Conservation (phyloP, 2,329 filamentous ascomycete species). For the Helotiales sp. region DNA sequence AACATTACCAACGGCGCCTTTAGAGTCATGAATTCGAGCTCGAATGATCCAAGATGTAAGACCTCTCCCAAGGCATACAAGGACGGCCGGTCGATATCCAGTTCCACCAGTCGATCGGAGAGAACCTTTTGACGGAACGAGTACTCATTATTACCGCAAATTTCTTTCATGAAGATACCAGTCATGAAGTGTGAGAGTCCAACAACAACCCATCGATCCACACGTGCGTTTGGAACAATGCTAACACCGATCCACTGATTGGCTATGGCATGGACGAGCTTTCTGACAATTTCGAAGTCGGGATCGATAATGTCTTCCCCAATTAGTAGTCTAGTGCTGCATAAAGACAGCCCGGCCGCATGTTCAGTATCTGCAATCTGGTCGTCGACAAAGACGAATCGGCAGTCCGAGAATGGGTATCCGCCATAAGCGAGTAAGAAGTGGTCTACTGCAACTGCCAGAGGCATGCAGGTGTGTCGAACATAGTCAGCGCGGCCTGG, state of each 20-base stretch:
- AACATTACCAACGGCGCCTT: conserved; percentile 91
- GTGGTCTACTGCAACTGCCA: conserved; percentile 86
- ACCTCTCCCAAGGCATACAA: conserved; percentile 77
- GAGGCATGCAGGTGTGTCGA: conserved; percentile 80
- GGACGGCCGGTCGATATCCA: conserved; percentile 80
- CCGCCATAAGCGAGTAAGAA: conserved; percentile 86
- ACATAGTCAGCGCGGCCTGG: conserved; percentile 81
- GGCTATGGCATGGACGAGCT: conserved; percentile 79
- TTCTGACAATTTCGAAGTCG: conserved; percentile 77
- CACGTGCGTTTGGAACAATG: conserved; percentile 77
- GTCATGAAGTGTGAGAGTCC: conserved; percentile 95
- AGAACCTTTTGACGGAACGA: conserved; percentile 84
- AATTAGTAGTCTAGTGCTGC: conserved; percentile 83
- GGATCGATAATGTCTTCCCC: conserved; percentile 83
- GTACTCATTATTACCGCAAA: conserved; percentile 95
- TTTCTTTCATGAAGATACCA: conserved; percentile 83
- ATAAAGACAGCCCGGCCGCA: conserved; percentile 81
- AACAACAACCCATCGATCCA: conserved; percentile 85
- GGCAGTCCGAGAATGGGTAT: conserved; percentile 91
- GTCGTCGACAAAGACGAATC: conserved; percentile 93
- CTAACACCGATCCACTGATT: conserved; percentile 95
- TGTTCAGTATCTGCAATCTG: conserved; percentile 72
- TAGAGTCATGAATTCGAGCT: conserved; percentile 84
- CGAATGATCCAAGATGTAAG: conserved; percentile 78
- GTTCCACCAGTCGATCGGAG: conserved; percentile 77